phyloP scores from a whole-genome alignment of 139 green algal genomes.

The Auxenochlorella pyrenoidosa region DNA sequence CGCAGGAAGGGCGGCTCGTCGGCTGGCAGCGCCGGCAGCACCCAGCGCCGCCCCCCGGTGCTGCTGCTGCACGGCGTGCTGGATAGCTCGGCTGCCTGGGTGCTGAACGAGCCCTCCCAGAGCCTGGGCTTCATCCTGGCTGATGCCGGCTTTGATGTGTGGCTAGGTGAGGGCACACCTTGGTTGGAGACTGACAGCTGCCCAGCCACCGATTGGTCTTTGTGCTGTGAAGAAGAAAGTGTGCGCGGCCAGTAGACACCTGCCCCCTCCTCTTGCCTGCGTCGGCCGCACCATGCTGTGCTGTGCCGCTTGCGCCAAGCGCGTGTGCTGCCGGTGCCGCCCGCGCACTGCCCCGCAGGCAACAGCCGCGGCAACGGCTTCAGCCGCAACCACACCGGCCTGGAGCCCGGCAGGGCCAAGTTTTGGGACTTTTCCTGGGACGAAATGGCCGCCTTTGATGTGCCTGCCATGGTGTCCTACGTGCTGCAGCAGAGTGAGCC shows the following conservation, averaged over 20 bases:
- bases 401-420: conserved; percentile 39
- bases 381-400: conserved; percentile 64
- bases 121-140: conserved; percentile 86
- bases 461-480: conserved; percentile 70
- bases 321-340: neutral
- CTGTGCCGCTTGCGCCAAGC: no score
- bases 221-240: no score
- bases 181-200: no score
- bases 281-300: no score
- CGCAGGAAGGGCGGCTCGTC: no score
- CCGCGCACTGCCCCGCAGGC: neutral
- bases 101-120: conserved; percentile 68
- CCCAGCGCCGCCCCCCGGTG: conserved; percentile 54
- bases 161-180: conserved; percentile 29
- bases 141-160: conserved; percentile 65
- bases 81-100: conserved; percentile 74
- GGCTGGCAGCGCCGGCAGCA: neutral
- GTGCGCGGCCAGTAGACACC: no score
- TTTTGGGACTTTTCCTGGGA: conserved; percentile 77
- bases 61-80: conserved; percentile 85
- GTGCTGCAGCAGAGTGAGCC: conserved; percentile 51
- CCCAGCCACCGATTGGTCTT: no score
- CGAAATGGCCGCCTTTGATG: conserved; percentile 73
- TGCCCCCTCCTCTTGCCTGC: no score
- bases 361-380: conserved; percentile 70